phyloP scores from a whole-genome alignment of 2,329 filamentous ascomycete genomes.

The Periconia digitata region DNA sequence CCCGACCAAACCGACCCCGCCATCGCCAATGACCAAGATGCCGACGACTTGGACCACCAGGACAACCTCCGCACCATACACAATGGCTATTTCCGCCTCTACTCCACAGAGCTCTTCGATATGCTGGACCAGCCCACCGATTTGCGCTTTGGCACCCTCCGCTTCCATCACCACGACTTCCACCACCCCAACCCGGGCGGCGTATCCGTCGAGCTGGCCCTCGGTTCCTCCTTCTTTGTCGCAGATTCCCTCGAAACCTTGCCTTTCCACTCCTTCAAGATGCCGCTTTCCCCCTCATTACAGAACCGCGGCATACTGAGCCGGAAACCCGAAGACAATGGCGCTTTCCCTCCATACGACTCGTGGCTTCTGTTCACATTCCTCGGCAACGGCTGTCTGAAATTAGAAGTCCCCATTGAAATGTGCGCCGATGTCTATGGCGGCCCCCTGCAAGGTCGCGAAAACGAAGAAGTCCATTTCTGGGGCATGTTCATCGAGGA shows the following conservation, averaged over 20 bases:
- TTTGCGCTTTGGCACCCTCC: slow-evolving; percentile 38
- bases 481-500: slow-evolving; percentile 41
- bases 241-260: slow-evolving; percentile 39
- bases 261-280: slow-evolving; percentile 37
- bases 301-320: slow-evolving; percentile 38
- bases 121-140: slow-evolving; percentile 37
- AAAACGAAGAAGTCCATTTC: slow-evolving; percentile 39
- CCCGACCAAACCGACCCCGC: slow-evolving; percentile 3
- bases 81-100: slow-evolving; percentile 40
- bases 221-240: slow-evolving; percentile 36
- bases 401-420: slow-evolving; percentile 40
- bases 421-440: slow-evolving; percentile 41
- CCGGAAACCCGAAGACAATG: slow-evolving; percentile 29
- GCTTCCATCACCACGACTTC: slow-evolving; percentile 28
- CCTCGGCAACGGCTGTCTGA: slow-evolving; percentile 37
- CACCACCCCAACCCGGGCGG: slow-evolving; percentile 4
- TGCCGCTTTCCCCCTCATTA: slow-evolving; percentile 33
- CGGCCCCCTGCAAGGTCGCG: slow-evolving; percentile 29
- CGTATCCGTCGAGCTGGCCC: slow-evolving; percentile 34
- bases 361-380: slow-evolving; percentile 43
- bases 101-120: slow-evolving; percentile 40
- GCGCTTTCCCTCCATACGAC: slow-evolving; percentile 36
- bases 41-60: too few species aligned
- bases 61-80: slow-evolving; percentile 26
- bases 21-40: slow-evolving; percentile 6